A percentile compares a stretch with the other conserved stretches of the same genome.
Conservation (phyloP, 495 filamentous ascomycete genomes). For the Astrothelium macrocarpum region DNA sequence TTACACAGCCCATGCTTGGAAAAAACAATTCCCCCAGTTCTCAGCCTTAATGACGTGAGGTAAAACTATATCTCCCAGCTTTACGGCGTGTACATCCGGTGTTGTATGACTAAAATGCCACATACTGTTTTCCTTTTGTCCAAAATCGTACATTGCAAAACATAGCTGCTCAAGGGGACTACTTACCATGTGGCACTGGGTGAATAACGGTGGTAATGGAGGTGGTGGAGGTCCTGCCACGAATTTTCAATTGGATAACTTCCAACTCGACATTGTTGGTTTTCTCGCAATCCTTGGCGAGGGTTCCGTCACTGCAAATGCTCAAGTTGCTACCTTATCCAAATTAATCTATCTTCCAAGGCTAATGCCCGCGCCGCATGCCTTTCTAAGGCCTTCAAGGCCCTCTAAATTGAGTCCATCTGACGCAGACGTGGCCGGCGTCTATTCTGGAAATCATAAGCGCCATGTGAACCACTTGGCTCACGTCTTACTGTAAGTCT, state of each 20-base stretch:
- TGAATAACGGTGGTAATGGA: background rate
- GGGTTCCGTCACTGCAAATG: constrained; percentile 32
- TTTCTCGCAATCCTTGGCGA: constrained; percentile 37
- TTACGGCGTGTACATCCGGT: background rate
- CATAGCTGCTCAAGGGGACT: background rate
- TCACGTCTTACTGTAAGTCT: constrained; percentile 31
- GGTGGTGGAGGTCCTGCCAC: too few relatives aligned
- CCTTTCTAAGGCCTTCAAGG: constrained; percentile 27
- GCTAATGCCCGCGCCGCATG: constrained; percentile 33
- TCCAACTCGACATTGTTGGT: constrained; percentile 36
- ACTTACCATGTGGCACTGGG: constrained; percentile 15
- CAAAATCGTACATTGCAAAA: background rate
- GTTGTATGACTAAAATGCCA: background rate
- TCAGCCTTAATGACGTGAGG: background rate
- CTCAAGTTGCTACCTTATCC: constrained; percentile 33
- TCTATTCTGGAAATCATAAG: constrained; percentile 29
- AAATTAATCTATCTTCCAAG: constrained; percentile 32
- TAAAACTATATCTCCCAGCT: background rate
- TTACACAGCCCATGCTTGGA: background rate
- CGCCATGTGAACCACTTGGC: constrained; percentile 31
- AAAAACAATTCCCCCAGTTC: background rate
- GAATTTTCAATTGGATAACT: constrained; percentile 15
- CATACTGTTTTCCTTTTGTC: background rate
- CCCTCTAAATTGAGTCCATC: constrained; percentile 23
- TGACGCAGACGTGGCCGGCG: constrained; percentile 25